phyloP scores from a whole-genome alignment of 495 filamentous ascomycete genomes.

The Rostrohypoxylon terebratum region DNA sequence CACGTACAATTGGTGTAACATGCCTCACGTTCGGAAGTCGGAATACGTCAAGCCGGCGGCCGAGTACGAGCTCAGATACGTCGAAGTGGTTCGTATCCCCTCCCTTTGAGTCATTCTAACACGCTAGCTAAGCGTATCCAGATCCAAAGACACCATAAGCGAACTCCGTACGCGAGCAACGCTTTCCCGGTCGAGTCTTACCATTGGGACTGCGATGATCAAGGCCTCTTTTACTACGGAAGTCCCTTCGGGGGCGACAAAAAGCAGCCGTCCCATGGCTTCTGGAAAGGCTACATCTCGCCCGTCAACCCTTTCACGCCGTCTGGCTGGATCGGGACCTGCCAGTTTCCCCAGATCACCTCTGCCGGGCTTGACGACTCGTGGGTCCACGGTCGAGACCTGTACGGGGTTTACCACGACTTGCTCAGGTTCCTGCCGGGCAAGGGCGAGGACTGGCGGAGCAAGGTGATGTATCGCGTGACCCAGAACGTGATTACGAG shows the following conservation, averaged over 20 bases:
- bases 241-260: constrained; percentile 55
- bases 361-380: constrained; percentile 71
- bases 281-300: constrained; percentile 69
- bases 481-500: constrained; percentile 78
- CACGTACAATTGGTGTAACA: constrained; percentile 79
- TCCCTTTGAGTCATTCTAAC: not conserved
- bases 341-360: constrained; percentile 79
- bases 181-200: constrained; percentile 73
- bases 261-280: constrained; percentile 57
- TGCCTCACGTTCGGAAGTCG: constrained; percentile 72
- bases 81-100: constrained; percentile 67
- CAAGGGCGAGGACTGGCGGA: constrained; percentile 48
- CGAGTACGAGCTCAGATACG: constrained; percentile 70
- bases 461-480: constrained; percentile 67
- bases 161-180: constrained; percentile 76
- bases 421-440: constrained; percentile 68
- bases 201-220: constrained; percentile 72
- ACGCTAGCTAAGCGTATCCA: constrained; percentile 38
- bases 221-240: constrained; percentile 71
- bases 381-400: constrained; percentile 72
- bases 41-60: constrained; percentile 65
- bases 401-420: constrained; percentile 72
- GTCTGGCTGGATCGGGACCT: constrained; percentile 69
- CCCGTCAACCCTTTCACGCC: constrained; percentile 69
- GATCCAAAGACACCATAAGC: constrained; percentile 80